phyloP scores from a whole-genome alignment of 2,329 filamentous ascomycete genomes.

The Scolecobasidium constrictum region DNA sequence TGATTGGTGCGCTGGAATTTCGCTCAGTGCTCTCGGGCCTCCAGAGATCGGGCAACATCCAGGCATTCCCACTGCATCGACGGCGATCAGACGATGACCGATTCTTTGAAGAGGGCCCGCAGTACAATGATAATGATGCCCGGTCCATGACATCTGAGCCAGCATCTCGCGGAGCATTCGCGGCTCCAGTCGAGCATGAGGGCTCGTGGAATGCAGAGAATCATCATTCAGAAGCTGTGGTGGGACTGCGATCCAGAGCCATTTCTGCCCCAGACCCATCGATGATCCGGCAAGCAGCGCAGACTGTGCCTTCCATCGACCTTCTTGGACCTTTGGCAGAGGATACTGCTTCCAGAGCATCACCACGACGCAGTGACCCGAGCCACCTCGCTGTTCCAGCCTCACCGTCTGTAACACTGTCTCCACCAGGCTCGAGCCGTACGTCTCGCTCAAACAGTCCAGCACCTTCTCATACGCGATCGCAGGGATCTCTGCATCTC shows the following conservation, averaged over 20 bases:
- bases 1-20: conserved; percentile 90
- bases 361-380: neutral
- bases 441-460: conserved; percentile 19
- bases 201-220: conserved; percentile 9
- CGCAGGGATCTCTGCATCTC: conserved; percentile 27
- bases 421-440: conserved; percentile 24
- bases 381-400: conserved; percentile 14
- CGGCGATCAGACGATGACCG: conserved; percentile 60
- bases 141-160: conserved; percentile 39
- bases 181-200: conserved; percentile 16
- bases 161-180: conserved; percentile 17
- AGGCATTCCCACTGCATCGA: conserved; percentile 56
- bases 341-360: conserved; percentile 11
- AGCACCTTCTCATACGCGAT: conserved; percentile 11
- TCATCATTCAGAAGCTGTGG: conserved; percentile 10
- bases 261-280: conserved; percentile 50
- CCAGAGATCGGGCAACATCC: conserved; percentile 68
- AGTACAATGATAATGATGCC: conserved; percentile 26
- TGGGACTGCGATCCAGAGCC: conserved; percentile 34
- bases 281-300: conserved; percentile 23
- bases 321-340: conserved; percentile 23
- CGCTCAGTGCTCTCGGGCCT: conserved; percentile 81
- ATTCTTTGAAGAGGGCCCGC: conserved; percentile 17
- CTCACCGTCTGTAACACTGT: conserved; percentile 28
- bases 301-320: conserved; percentile 26